Percentiles rank a stretch among this genome's conserved stretches.
phyloP scores from a whole-genome alignment of 352 stramenopile species.

The Phytopythium aichiense region DNA sequence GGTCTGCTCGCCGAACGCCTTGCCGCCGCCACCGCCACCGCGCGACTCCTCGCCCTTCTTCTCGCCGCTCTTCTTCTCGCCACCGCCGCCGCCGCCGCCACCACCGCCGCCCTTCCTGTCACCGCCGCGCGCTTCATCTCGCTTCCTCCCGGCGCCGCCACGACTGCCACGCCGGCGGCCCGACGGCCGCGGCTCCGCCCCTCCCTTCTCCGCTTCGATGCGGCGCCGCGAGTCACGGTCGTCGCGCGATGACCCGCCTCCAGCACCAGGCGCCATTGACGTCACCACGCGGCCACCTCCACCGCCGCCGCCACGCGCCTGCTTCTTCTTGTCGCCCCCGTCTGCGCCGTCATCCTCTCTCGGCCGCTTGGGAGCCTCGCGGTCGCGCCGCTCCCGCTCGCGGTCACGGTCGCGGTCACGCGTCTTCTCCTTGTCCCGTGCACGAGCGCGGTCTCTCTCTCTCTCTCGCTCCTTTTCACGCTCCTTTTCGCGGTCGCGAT shows the following conservation, averaged over 20 bases:
- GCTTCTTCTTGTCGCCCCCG: slow-evolving; percentile 21
- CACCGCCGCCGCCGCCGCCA: slow-evolving; percentile 9
- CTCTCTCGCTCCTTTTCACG: slow-evolving; percentile 21
- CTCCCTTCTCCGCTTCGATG: slow-evolving; percentile 42
- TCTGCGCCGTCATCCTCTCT: slow-evolving; percentile 15
- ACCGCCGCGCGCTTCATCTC: neutral
- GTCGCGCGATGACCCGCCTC: slow-evolving; percentile 17
- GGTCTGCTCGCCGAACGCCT: slow-evolving; percentile 50
- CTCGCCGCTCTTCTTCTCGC: slow-evolving; percentile 9
- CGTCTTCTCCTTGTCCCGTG: slow-evolving; percentile 18
- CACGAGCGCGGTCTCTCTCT: slow-evolving; percentile 21
- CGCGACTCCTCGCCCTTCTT: slow-evolving; percentile 41
- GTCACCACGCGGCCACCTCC: slow-evolving; percentile 44
- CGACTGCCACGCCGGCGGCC: slow-evolving; percentile 8
- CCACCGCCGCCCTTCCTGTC: slow-evolving; percentile 1
- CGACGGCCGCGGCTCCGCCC: slow-evolving; percentile 10
- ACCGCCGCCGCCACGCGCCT: slow-evolving; percentile 19
- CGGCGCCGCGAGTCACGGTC: slow-evolving; percentile 34
- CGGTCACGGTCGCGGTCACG: slow-evolving; percentile 21
- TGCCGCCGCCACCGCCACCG: slow-evolving; percentile 19
- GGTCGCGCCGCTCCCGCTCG: slow-evolving; percentile 6
- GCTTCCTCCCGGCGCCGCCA: slow-evolving; percentile 27
- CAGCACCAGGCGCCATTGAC: slow-evolving; percentile 16
- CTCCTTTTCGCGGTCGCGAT: slow-evolving; percentile 26
- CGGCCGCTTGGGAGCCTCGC: neutral